Base-by-base conservation (phyloP, 1,284 basidiomycete genomes). In the Apiotrichum laibachii region DNA sequence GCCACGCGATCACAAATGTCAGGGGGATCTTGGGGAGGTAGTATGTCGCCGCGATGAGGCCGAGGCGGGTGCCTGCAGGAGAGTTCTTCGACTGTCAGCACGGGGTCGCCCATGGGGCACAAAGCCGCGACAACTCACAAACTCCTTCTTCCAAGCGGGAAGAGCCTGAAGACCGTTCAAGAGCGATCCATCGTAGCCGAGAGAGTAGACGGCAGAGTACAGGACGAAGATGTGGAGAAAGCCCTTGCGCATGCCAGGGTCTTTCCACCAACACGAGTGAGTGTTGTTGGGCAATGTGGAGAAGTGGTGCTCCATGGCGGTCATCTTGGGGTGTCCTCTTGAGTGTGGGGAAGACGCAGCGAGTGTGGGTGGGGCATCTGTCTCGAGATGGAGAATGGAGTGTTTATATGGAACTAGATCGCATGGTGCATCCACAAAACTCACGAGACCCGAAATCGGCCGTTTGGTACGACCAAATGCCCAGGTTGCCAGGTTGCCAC, bases 151-250 rank as follows among this genome's bases (percentile, higher is more conserved):
- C 67, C 67, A 71, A 3, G 54, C 50, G 7, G 62, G 48, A 2
- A 71, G 48, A n/a, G 67, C 56, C 52, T 71, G 69, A 18, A 71
- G 61, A 57, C 70, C 70, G 56, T 68, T 68, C 5, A 68, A 52
- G 2, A 66, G 53, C 9, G 64, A 64, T 2, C 67, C 67, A 61
- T 68, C 67, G 60, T 67, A 67, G n/a, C 66, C 59, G 26, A 65
- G 35, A 5, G 63, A 53, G 48, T 56, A 64, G 19, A 39, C 16
- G 11, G 37, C 37, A 12, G 37, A 13, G 37, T 39, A 39, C 12
- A 39, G 37, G 3, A 39, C 16, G 16, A 39, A 39, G 16, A 64
- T 62, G 42, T 61, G 59, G 31, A 64, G 15, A 33, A 62, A 53
- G 53, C 31, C 35, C 3, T 21, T 49, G 31, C 56, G 50, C 21